A percentile compares a stretch with the other conserved stretches of the same genome.
Evolutionary conservation across 2,329 filamentous ascomycete genomes (phyloP).

Genomic region (Botrytis deweyae): DNA sequence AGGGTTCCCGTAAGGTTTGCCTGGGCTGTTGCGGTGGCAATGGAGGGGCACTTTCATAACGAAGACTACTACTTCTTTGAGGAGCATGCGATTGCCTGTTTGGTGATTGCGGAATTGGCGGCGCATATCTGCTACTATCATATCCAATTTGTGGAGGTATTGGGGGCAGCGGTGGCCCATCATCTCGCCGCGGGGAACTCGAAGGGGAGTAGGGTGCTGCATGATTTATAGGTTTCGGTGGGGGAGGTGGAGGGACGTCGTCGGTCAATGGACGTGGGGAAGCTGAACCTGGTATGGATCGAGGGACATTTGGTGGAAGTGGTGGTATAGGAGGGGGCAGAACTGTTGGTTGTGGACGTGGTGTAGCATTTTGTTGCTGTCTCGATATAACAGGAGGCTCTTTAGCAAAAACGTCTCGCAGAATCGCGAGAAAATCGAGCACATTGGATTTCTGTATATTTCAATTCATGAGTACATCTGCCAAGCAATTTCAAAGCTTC

Average conservation of each 20-base stretch:
- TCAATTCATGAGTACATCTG: conserved; percentile 17
- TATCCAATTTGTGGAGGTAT: conserved; percentile 32
- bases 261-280: conserved; percentile 38
- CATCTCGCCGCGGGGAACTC: conserved; percentile 29
- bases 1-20: conserved; percentile 30
- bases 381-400: conserved; percentile 87
- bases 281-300: conserved; percentile 44
- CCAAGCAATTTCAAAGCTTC: conserved; percentile 5
- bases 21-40: conserved; percentile 38
- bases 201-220: conserved; percentile 25
- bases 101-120: conserved; percentile 27
- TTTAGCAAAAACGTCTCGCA: conserved; percentile 87
- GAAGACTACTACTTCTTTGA: conserved; percentile 39
- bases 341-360: conserved; percentile 40
- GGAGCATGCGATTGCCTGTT: conserved; percentile 31
- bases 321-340: conserved; percentile 70
- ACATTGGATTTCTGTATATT: conserved; percentile 72
- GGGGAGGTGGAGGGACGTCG: conserved; percentile 36
- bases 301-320: conserved; percentile 62
- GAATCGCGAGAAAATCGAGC: conserved; percentile 75
- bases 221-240: conserved; percentile 36
- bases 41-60: conserved; percentile 35
- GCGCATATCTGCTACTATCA: conserved; percentile 29
- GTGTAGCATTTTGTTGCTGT: conserved; percentile 52
- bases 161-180: conserved; percentile 40